Base-by-base conservation (phyloP, 352 stramenopile species). In the Pythium rishiriense region DNA sequence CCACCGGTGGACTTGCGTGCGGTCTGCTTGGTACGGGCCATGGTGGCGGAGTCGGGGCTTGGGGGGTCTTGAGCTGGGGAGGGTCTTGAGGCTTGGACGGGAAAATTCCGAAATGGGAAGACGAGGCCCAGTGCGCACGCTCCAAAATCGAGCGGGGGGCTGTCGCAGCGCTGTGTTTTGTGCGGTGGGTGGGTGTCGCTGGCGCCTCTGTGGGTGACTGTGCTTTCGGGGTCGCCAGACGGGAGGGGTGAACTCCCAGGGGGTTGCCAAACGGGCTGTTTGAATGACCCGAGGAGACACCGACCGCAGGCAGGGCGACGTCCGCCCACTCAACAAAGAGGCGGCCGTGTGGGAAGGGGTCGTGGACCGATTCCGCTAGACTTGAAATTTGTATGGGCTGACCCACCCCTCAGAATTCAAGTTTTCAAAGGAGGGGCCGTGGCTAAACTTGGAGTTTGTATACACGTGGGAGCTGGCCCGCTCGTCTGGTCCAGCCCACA, bases 11-110 rank as follows among this genome's bases (percentile, higher is more conserved):
- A 95, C 73, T 97, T 97, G 58, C 90, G 83, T 24, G 90, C 89
- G 58, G 89, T 97, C 75, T 97, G 88, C 73, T 97, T 97, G 64
- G 90, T 97, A 80, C 90, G 85, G 42, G 91, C 89, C 85, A 97
- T 91, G 39, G 46, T 48, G 21, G 19, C 22, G n/a, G 17, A 14
- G 24, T 53, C 35, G 35, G 41, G 11, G 35, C 37, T 59, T 69
- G 24, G n/a, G n/a, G n/a, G n/a, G n/a, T 66, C 35, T 50, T 41
- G 53, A 25, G 12, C 35, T 39, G 51, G 43, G 33, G 39, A 14
- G 39, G 33, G 62, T 59, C 54, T 69, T 69, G 62, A 62, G 62
- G 17, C 56, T 70, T 64, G 63, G 49, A 70, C 63, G 55, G 63
- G 63, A 62, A 64, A 70, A 70, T 62, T 70, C 56, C 42, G 56